These are phyloP conservation scores for Lentinula raphanica DNA, from an alignment of 768 basidiomycete genomes.

Conservation along the genomic window DNA sequence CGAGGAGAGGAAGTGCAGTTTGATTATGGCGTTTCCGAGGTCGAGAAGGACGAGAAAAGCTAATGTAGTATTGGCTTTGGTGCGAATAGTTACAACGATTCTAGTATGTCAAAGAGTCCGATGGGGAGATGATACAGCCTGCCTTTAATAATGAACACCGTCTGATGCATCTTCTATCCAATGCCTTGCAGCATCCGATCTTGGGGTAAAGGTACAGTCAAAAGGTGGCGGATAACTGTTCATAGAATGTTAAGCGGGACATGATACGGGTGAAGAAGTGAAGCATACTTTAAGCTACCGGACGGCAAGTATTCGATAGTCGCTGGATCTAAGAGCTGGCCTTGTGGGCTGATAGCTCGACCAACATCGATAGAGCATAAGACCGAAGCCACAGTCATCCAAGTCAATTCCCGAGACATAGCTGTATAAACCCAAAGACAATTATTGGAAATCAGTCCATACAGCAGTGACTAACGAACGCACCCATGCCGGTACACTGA, in stretches of 20 bases:
- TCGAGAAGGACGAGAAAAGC: background rate
- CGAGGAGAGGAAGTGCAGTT: slow-evolving; percentile 4
- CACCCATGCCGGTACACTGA: slow-evolving; percentile 2
- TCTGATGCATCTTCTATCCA: background rate
- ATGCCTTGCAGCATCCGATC: background rate
- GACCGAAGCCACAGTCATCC: too few relatives aligned
- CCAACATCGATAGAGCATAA: background rate
- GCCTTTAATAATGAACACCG: background rate
- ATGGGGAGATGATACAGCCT: too few relatives aligned
- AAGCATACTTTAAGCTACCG: too few relatives aligned
- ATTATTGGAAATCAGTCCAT: too few relatives aligned
- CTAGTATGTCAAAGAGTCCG: too few relatives aligned
- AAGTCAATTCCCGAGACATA: background rate
- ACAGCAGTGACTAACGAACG: background rate
- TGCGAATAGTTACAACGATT: too few relatives aligned
- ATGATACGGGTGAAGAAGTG: too few relatives aligned
- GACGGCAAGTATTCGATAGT: too few relatives aligned
- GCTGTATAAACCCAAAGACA: background rate
- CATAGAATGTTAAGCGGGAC: too few relatives aligned
- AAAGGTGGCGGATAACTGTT: background rate
- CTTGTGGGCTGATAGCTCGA: background rate
- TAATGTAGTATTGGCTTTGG: too few relatives aligned
- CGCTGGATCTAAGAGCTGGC: background rate
- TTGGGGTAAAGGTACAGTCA: background rate
- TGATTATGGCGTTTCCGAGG: background rate